Conservation (phyloP, 1,139 yeast genomes). For the Candida glucosophila region DNA sequence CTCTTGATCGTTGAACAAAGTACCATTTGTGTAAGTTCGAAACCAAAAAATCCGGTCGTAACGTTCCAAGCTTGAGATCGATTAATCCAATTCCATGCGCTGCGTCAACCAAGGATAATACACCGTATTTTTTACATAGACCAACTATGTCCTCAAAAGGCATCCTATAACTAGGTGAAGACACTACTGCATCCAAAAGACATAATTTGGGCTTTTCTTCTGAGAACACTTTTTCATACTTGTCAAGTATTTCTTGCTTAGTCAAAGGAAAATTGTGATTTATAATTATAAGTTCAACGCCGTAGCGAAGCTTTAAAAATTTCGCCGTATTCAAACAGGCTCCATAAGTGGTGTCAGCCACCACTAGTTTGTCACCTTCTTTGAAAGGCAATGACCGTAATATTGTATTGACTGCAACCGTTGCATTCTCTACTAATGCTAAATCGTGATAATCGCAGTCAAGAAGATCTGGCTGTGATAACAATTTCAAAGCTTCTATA, state of each 20-base stretch:
- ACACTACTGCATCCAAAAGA: conserved; percentile 52
- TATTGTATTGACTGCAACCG: conserved; percentile 52
- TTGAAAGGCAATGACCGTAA: conserved; percentile 46
- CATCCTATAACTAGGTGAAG: conserved; percentile 53
- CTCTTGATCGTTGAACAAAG: conserved; percentile 49
- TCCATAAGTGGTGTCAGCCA: conserved; percentile 47
- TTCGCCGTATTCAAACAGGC: conserved; percentile 48
- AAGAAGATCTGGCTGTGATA: conserved; percentile 28
- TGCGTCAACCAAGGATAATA: conserved; percentile 57
- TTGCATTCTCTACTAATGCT: conserved; percentile 51
- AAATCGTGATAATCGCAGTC: conserved; percentile 36
- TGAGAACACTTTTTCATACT: conserved; percentile 24
- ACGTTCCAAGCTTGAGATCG: conserved; percentile 26
- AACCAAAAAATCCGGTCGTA: conserved; percentile 53
- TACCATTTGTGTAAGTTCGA: conserved; percentile 68
- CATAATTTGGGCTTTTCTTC: conserved; percentile 25
- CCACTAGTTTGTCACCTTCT: conserved; percentile 47
- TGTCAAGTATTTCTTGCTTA: conserved; percentile 35
- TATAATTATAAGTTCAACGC: conserved; percentile 35
- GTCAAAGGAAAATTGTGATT: conserved; percentile 40
- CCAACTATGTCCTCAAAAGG: conserved; percentile 45
- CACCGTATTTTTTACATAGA: conserved; percentile 38
- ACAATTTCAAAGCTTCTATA: conserved; percentile 17
- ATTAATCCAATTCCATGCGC: conserved; percentile 62
- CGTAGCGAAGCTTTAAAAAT: conserved; percentile 35